Evolutionary conservation across 768 basidiomycete species (phyloP), one percentile per base, ranked within the genome.

Genomic region (Omphalotus guepiniiformis): DNA sequence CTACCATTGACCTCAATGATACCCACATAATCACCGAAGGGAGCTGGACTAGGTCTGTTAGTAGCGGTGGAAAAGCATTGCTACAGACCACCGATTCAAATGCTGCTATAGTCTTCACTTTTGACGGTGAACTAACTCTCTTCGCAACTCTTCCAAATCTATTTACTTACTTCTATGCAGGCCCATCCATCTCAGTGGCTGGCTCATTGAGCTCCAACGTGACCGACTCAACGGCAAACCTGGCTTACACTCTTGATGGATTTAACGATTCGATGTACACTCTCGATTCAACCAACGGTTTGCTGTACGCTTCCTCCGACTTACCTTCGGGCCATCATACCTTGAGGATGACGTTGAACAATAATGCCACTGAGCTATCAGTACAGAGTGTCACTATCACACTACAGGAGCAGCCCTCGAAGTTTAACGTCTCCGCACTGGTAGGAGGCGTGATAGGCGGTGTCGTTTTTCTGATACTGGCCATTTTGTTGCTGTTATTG

Each of bases 101-200:
- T 42, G 58, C 58, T 19, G 53, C 53, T 3, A 57, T 46, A 35
- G 53, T 45, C 25, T 55, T 60, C 39, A 26, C 41, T 42, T 58
- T 60, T 34, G 43, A 52, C 29, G 57, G 59, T 57, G 38, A 28
- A 48, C 53, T 39, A 3, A 15, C 27, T 29, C 27, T 32, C 11
- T 23, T 22, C 15, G 8, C 25, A 12, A 6, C 18, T 22, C 38
- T 38, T 37, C 16, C 22, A 15, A 4, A 16, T 5, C n/a, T 7
- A 13, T 22, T 16, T 18, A 36, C 22, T 13, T 23, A 18, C 9
- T 32, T 40, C 11, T 22, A 16, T 22, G n/a, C 37, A 57, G 55
- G 53, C 9, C 50, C 51, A n/a, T 46, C 43, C 42, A 54, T 57
- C 40, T 40, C 38, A 30, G 49, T 55, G 39, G 13, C 21, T 7